Evolutionary conservation across 1,139 yeast species (phyloP).

Genomic region (Saccharomyces pastorianus): DNA sequence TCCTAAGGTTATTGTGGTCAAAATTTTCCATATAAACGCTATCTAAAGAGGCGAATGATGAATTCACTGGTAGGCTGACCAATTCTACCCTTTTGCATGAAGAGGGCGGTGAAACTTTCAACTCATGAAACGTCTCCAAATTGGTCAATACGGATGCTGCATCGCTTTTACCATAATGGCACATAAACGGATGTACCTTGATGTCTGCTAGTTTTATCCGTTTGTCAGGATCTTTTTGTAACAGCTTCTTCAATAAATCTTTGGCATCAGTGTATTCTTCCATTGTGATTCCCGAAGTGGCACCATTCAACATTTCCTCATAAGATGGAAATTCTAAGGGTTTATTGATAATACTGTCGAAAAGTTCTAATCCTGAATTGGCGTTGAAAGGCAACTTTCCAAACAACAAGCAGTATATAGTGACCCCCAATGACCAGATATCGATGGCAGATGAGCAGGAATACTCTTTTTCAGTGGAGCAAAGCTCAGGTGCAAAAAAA

Average conservation of each 20-base stretch:
- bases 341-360: constrained; percentile 69
- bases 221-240: constrained; percentile 61
- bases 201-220: constrained; percentile 68
- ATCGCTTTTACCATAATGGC: constrained; percentile 11
- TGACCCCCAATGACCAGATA: constrained; percentile 95
- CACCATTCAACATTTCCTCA: constrained; percentile 33
- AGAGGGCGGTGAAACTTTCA: neutral
- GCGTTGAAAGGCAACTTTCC: constrained; percentile 90
- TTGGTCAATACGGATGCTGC: neutral
- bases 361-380: constrained; percentile 76
- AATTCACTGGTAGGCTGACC: constrained; percentile 48
- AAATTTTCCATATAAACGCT: constrained; percentile 55
- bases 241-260: constrained; percentile 54
- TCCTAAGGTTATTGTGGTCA: constrained; percentile 9
- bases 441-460: constrained; percentile 54
- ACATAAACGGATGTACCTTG: constrained; percentile 64
- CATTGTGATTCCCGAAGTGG: constrained; percentile 16
- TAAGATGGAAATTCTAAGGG: constrained; percentile 54
- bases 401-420: constrained; percentile 78
- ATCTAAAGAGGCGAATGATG: constrained; percentile 71
- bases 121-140: neutral
- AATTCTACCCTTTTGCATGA: neutral
- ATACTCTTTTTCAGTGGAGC: constrained; percentile 30
- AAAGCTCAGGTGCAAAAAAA: constrained; percentile 37
- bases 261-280: constrained; percentile 54